These are phyloP conservation scores for Brettanomyces anomalus DNA, from an alignment of 805 yeast species.

Conservation along the genomic window DNA sequence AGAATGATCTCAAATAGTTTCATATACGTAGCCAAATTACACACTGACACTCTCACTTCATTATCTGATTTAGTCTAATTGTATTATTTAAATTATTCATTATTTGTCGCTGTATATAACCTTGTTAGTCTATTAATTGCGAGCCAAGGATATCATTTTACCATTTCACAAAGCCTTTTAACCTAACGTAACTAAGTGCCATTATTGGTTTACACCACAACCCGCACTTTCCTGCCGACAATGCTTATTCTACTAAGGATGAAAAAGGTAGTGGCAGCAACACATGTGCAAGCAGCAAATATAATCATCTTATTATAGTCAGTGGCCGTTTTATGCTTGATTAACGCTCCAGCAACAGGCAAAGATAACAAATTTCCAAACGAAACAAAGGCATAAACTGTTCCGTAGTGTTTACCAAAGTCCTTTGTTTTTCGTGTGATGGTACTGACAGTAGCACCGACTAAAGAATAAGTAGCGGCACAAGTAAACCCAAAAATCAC, in stretches of 20 bases:
- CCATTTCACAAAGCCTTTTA: too few species aligned
- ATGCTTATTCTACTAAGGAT: constrained; percentile 32
- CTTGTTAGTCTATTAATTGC: too few species aligned
- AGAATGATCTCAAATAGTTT: too few species aligned
- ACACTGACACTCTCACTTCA: too few species aligned
- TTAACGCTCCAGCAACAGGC: constrained; percentile 40
- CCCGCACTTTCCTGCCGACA: constrained; percentile 32
- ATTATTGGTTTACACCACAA: constrained; percentile 3
- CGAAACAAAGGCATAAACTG: constrained; percentile 50
- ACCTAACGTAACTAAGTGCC: too few species aligned
- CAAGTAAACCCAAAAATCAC: constrained; percentile 45
- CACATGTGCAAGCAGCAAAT: constrained; percentile 14
- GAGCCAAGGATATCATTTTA: too few species aligned
- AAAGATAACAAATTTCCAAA: constrained; percentile 36
- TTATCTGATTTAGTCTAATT: too few species aligned
- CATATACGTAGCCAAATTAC: too few species aligned
- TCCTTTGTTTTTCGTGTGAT: constrained; percentile 49
- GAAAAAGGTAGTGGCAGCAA: constrained; percentile 31
- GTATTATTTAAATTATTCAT: too few species aligned
- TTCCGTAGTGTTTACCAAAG: constrained; percentile 60
- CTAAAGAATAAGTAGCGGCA: constrained; percentile 47
- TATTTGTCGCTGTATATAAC: too few species aligned
- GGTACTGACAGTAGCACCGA: constrained; percentile 52
- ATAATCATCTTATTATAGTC: constrained; percentile 19
- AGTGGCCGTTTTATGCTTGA: constrained; percentile 20